Percentiles rank a stretch among this genome's conserved stretches.
Conservation (phyloP, 495 filamentous ascomycete species). For the Glonium stellatum region DNA sequence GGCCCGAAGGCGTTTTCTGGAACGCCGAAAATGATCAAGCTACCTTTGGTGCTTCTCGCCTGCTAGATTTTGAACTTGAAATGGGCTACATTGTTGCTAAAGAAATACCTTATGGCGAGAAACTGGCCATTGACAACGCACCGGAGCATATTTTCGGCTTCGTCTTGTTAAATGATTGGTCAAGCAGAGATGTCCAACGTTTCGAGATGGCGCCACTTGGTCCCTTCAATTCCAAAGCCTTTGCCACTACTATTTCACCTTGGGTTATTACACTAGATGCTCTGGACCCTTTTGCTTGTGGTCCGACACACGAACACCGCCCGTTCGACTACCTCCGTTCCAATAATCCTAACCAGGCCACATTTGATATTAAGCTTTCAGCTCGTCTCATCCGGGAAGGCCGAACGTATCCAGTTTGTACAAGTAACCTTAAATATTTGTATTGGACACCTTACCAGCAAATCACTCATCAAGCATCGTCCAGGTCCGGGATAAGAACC, state of each 20-base stretch:
- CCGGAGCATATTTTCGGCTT: conserved; percentile 32
- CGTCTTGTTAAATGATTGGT: conserved; percentile 33
- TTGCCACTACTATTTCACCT: conserved; percentile 28
- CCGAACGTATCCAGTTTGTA: conserved; percentile 12
- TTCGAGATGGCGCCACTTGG: conserved; percentile 31
- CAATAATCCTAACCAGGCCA: conserved; percentile 11
- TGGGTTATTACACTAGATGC: conserved; percentile 31
- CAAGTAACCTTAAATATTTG: conserved; percentile 26
- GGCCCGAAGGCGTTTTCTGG: conserved; percentile 27
- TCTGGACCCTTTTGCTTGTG: conserved; percentile 22
- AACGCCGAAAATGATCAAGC: conserved; percentile 16
- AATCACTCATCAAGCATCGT: conserved; percentile 27
- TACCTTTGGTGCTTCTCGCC: conserved; percentile 18
- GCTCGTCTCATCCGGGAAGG: conserved; percentile 18
- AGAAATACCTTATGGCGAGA: conserved; percentile 20
- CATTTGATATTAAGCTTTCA: conserved; percentile 25
- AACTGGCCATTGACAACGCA: conserved; percentile 24
- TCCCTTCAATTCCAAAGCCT: conserved; percentile 29
- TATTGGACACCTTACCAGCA: conserved; percentile 32
- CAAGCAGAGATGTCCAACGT: conserved; percentile 27
- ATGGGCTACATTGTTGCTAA: conserved; percentile 30
- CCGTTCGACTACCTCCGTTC: conserved; percentile 25
- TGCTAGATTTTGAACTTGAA: conserved; percentile 32
- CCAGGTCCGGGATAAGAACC: conserved; percentile 24
- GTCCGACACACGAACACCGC: conserved; percentile 21